These are phyloP conservation scores for Xylaria bambusicola DNA, from an alignment of 495 filamentous ascomycete species.

Conservation along the genomic window DNA sequence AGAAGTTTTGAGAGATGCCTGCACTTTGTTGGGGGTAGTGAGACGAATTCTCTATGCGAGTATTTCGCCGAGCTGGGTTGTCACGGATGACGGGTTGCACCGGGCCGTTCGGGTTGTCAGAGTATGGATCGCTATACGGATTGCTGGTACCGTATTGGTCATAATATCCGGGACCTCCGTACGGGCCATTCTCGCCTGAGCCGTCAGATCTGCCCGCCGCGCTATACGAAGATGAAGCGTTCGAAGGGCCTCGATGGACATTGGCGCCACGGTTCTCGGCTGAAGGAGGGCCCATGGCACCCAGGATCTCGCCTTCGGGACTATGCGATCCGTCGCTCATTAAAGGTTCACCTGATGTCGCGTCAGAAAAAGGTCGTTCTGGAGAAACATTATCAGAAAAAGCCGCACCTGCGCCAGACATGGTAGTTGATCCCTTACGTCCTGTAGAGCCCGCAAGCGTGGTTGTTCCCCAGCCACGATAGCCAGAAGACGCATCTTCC, in stretches of 20 bases:
- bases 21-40: constrained; percentile 89
- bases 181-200: constrained; percentile 68
- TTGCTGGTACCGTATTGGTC: constrained; percentile 56
- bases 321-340: constrained; percentile 59
- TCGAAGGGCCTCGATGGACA: constrained; percentile 88
- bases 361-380: constrained; percentile 71
- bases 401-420: constrained; percentile 69
- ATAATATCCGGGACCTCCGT: constrained; percentile 51
- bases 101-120: constrained; percentile 37
- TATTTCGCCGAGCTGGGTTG: constrained; percentile 86
- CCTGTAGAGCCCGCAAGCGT: constrained; percentile 66
- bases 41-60: constrained; percentile 84
- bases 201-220: constrained; percentile 78
- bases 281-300: constrained; percentile 72
- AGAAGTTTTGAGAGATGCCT: constrained; percentile 99
- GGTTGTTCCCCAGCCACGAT: constrained; percentile 94
- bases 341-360: constrained; percentile 69
- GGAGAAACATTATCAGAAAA: constrained; percentile 79
- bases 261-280: constrained; percentile 62
- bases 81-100: constrained; percentile 87
- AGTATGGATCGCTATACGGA: constrained; percentile 49
- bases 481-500: constrained; percentile 71
- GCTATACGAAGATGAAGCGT: constrained; percentile 95
- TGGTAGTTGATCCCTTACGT: constrained; percentile 82
- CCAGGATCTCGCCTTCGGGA: constrained; percentile 66